These are phyloP conservation scores for Cercospora zeae-maydis DNA, from an alignment of 2,329 filamentous ascomycete genomes.

Conservation along the genomic window DNA sequence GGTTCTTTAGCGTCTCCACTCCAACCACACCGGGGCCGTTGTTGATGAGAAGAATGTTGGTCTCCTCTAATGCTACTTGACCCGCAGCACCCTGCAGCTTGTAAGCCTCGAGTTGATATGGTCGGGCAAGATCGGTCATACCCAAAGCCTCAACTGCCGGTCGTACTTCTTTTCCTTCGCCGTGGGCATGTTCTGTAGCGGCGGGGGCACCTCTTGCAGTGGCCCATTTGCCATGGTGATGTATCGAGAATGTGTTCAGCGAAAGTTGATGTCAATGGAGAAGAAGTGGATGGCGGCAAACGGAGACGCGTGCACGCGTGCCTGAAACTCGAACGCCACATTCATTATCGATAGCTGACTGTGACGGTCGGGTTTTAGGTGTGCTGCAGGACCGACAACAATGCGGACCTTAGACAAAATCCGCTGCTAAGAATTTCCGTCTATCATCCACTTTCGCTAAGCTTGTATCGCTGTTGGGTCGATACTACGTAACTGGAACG, in stretches of 20 bases:
- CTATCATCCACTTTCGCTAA: too few species aligned
- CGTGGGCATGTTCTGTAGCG: conserved; percentile 50
- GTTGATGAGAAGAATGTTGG: conserved; percentile 88
- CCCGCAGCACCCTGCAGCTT: conserved; percentile 67
- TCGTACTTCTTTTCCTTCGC: conserved; percentile 74
- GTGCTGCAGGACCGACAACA: too few species aligned
- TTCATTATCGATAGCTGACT: neutral
- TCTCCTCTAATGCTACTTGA: conserved; percentile 83
- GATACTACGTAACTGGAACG: too few species aligned
- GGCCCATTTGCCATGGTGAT: conserved; percentile 22
- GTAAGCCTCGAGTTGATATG: neutral
- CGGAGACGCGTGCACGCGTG: conserved; percentile 7
- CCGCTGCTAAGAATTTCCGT: too few species aligned
- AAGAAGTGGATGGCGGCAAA: neutral
- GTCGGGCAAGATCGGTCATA: neutral
- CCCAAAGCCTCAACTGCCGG: conserved; percentile 87
- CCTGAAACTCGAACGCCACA: conserved; percentile 7
- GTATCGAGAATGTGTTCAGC: neutral
- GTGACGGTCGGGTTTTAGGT: neutral
- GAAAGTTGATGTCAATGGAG: conserved; percentile 1
- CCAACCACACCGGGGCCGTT: conserved; percentile 82
- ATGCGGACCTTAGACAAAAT: too few species aligned
- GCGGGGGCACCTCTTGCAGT: conserved; percentile 40
- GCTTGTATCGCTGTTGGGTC: too few species aligned
- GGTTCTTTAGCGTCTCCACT: conserved; percentile 89